Conservation (phyloP, 345 rosid species). For the Arabidopsis suecica region DNA sequence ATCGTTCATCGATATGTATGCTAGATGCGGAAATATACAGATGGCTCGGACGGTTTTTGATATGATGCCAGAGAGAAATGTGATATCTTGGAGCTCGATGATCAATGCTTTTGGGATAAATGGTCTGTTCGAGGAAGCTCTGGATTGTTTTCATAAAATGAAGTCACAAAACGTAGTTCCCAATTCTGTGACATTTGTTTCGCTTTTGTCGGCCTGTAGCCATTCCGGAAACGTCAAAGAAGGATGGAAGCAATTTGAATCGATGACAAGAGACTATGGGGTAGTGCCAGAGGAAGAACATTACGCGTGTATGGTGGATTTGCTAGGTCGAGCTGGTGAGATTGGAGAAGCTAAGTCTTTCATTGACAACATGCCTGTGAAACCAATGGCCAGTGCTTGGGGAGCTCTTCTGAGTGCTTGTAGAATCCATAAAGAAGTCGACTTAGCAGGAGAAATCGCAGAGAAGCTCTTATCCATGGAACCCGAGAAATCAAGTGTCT, state of each 20-base stretch:
- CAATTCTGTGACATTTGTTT: conserved; percentile 55
- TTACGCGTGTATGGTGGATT: conserved; percentile 65
- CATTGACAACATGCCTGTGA: conserved; percentile 45
- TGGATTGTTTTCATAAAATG: conserved; percentile 54
- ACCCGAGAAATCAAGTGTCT: conserved; percentile 40
- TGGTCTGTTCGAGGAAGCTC: conserved; percentile 54
- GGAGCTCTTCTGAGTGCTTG: conserved; percentile 58
- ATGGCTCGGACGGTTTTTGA: conserved; percentile 48
- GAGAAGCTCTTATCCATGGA: conserved; percentile 49
- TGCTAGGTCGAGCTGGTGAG: conserved; percentile 56
- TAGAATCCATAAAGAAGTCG: conserved; percentile 56
- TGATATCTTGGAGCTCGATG: conserved; percentile 63
- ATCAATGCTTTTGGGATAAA: conserved; percentile 65
- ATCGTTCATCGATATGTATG: conserved; percentile 61
- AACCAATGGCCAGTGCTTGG: conserved; percentile 55
- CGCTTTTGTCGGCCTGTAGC: conserved; percentile 57
- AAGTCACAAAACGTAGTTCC: conserved; percentile 46
- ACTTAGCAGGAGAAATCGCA: conserved; percentile 59
- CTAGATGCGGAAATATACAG: conserved; percentile 52
- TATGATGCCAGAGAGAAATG: conserved; percentile 53
- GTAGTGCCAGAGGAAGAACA: conserved; percentile 58
- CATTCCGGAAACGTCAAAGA: conserved; percentile 54
- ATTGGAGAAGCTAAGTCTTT: conserved; percentile 50
- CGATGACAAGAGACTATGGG: conserved; percentile 50
- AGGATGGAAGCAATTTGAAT: conserved; percentile 50